Conservation (phyloP, 768 basidiomycete genomes). For the Macrolepiota albuminosa region DNA sequence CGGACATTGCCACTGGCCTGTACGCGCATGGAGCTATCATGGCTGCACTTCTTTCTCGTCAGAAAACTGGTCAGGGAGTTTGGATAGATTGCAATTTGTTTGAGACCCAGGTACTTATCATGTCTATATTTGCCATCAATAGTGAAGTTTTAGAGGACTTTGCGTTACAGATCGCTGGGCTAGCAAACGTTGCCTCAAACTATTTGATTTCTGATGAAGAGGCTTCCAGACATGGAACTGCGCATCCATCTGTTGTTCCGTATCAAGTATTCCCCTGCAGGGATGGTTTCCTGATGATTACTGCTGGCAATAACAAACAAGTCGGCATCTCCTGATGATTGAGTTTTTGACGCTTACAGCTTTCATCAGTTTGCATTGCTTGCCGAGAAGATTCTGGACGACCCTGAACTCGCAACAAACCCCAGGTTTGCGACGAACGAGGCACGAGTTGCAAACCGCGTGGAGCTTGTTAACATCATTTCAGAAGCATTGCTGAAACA, state of each 20-base stretch:
- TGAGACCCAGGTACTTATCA: slow-evolving; percentile 71
- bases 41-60: slow-evolving; percentile 79
- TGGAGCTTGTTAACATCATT: slow-evolving; percentile 64
- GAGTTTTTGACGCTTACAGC: not conserved
- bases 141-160: not conserved
- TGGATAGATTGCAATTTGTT: slow-evolving; percentile 94
- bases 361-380: slow-evolving; percentile 62
- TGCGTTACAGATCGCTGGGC: slow-evolving; percentile 67
- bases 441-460: slow-evolving; percentile 71
- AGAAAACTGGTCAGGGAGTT: slow-evolving; percentile 80
- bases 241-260: slow-evolving; percentile 91
- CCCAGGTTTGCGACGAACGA: slow-evolving; percentile 69
- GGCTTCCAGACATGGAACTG: slow-evolving; percentile 84
- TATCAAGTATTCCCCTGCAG: slow-evolving; percentile 89
- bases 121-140: not conserved
- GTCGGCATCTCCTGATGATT: slow-evolving; percentile 27
- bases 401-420: slow-evolving; percentile 56
- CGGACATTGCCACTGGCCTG: slow-evolving; percentile 83
- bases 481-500: slow-evolving; percentile 51
- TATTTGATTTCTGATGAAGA: slow-evolving; percentile 85
- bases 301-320: slow-evolving; percentile 87
- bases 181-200: slow-evolving; percentile 91
- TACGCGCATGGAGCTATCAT: slow-evolving; percentile 93
- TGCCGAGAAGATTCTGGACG: slow-evolving; percentile 54
- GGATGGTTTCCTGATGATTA: slow-evolving; percentile 90